Evolutionary conservation across 2,329 filamentous ascomycete genomes (phyloP), one percentile per base, ranked within the genome.

Genomic region (Raffaelea ambrosiae): DNA sequence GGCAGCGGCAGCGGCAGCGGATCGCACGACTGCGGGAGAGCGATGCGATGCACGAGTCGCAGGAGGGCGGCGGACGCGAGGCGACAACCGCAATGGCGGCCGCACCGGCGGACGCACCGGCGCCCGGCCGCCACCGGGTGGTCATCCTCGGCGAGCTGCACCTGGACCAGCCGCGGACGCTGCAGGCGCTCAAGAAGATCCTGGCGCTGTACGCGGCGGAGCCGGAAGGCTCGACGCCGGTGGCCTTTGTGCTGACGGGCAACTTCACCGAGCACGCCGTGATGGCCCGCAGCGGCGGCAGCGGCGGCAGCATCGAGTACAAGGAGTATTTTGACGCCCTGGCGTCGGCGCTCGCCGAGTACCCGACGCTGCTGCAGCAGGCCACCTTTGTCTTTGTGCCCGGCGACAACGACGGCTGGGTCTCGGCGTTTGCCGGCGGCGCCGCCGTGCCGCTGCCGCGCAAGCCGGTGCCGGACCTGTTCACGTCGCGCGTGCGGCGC

Each of bases 391-490:
- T 95, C 29, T 95, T 98, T 60, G 86, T 97, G 0, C 93, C 93
- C 0, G 93, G 93, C 26, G 91, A 97, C 66, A 95, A 96, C 62
- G 93, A 98, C 63, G 90, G 88, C n/a, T 98, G 93, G 93, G 80
- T 84, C 5, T 95, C 88, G 1, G 78, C 89, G 2, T 95, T 95
- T 62, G 81, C 80, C 1, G 83, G 82, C 2, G 88, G 88, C 4
- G 83, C 86, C 1, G 80, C 84, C 0, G 77, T 79, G 1, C 78
- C 83, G 0, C 61, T 91, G 11, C 88, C 88, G 0, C 69, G 84
- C 10, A 83, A 84, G 54, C 67, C 76, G 0, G 77, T 98, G 2
- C 93, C 93, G 1, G 86, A 91, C 7, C 71, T 96, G 56, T 98
- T 98, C 66, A 97, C 91, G 0, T 91, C 83, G 29, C 77, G 93